phyloP scores from a whole-genome alignment of 768 basidiomycete species.

The Coprinopsis marcescibilis region DNA sequence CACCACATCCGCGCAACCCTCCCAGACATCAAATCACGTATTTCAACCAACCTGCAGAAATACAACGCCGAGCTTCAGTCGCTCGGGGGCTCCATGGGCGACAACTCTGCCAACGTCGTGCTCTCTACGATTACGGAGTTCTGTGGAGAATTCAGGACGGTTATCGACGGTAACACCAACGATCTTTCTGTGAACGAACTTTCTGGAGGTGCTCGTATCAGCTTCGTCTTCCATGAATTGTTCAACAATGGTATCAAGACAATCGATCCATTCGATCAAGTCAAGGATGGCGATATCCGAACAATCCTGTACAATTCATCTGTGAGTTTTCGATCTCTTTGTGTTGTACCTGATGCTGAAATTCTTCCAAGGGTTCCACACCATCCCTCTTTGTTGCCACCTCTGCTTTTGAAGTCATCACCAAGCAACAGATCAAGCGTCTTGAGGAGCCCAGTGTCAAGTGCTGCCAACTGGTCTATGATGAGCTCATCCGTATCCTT shows the following conservation, averaged over 20 bases:
- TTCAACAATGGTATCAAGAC: constrained; percentile 95
- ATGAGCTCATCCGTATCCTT: constrained; percentile 95
- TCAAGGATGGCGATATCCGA: constrained; percentile 97
- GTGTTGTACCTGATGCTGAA: not conserved
- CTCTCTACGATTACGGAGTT: constrained; percentile 99
- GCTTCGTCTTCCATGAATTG: constrained; percentile 97
- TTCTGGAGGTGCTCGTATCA: constrained; percentile 97
- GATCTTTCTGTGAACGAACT: constrained; percentile 94
- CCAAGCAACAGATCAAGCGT: constrained; percentile 98
- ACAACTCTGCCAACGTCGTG: constrained; percentile 88
- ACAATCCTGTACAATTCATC: constrained; percentile 97
- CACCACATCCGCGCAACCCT: constrained; percentile 96
- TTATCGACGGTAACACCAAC: constrained; percentile 96
- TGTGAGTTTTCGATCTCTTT: constrained; percentile 39
- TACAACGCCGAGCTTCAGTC: constrained; percentile 77
- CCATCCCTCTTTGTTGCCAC: constrained; percentile 96
- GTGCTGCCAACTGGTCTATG: constrained; percentile 94
- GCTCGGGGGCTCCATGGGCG: constrained; percentile 85
- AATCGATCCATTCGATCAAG: constrained; percentile 98
- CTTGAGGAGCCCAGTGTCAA: constrained; percentile 91
- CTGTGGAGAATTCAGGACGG: constrained; percentile 91
- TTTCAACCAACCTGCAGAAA: constrained; percentile 85
- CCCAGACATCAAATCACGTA: constrained; percentile 97
- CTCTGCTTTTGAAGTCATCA: constrained; percentile 95
- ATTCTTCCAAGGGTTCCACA: constrained; percentile 72